phyloP scores from a whole-genome alignment of 495 filamentous ascomycete genomes.

The Hamigera avellanea region DNA sequence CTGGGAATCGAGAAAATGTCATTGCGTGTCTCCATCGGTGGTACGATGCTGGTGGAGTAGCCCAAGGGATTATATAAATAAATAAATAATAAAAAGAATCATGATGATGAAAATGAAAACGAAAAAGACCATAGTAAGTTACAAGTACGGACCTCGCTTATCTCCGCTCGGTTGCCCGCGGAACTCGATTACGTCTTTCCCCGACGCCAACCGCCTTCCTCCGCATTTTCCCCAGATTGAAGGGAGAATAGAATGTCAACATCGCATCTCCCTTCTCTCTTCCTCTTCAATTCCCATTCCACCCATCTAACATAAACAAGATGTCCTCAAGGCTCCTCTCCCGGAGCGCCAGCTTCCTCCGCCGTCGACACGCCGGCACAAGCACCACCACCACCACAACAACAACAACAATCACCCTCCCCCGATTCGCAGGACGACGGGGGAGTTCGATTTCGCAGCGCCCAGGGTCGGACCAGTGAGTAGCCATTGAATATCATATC shows the following conservation, averaged over 20 bases:
- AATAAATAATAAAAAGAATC: too few relatives aligned
- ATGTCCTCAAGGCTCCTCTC: conserved; percentile 17
- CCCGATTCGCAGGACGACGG: conserved; percentile 29
- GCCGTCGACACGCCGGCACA: not conserved
- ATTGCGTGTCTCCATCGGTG: too few relatives aligned
- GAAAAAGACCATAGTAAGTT: too few relatives aligned
- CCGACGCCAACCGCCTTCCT: conserved; percentile 28
- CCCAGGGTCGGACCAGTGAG: conserved; percentile 54
- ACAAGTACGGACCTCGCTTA: too few relatives aligned
- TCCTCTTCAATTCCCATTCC: not conserved
- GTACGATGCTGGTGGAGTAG: too few relatives aligned
- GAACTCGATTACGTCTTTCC: conserved; percentile 7
- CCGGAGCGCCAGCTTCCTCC: conserved; percentile 1
- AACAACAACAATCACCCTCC: too few relatives aligned
- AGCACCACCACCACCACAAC: too few relatives aligned
- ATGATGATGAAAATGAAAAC: too few relatives aligned
- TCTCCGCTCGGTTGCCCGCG: not conserved
- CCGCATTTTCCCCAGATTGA: conserved; percentile 18
- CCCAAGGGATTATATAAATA: too few relatives aligned
- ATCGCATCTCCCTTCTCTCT: not conserved
- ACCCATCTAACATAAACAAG: conserved; percentile 3
- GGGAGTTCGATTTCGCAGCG: conserved; percentile 52
- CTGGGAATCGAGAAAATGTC: too few relatives aligned
- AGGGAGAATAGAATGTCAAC: not conserved
- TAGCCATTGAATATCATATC: too few relatives aligned